These are phyloP conservation scores for Monsonia emarginata DNA, from an alignment of 441 rosid genomes.

Conservation along the genomic window DNA sequence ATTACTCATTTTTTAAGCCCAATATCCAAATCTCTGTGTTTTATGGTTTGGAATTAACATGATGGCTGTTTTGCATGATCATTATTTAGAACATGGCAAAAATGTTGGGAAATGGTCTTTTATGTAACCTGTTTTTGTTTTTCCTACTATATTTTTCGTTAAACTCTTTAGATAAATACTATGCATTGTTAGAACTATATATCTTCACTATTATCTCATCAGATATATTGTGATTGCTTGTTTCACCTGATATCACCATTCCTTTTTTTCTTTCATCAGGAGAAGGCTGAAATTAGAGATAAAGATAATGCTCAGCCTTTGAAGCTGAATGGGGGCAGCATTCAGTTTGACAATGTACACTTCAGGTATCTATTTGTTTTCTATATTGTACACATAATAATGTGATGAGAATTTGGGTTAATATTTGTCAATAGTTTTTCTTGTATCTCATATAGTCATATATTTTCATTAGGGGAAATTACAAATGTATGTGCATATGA, in stretches of 20 bases:
- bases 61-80: background rate
- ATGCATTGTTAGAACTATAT: background rate
- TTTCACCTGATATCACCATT: conserved; percentile 14
- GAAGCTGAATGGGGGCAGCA: conserved; percentile 61
- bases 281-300: conserved; percentile 56
- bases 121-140: background rate
- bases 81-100: background rate
- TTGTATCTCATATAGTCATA: background rate
- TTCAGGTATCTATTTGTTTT: conserved; percentile 50
- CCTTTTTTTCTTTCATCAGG: conserved; percentile 40
- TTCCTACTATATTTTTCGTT: background rate
- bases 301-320: conserved; percentile 52
- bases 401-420: conserved; percentile 1
- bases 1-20: background rate
- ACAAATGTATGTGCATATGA: no score
- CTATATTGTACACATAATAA: conserved; percentile 8
- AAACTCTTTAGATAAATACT: background rate
- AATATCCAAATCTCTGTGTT: background rate
- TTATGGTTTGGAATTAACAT: background rate
- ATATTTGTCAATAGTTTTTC: background rate
- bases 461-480: no score
- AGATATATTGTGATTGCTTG: background rate
- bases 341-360: conserved; percentile 62
- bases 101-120: background rate
- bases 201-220: background rate